A percentile compares a stretch with the other conserved stretches of the same genome.
These are phyloP conservation scores for Vitis rupestris DNA, from an alignment of 164 flowering plant genomes.

Conservation along the genomic window DNA sequence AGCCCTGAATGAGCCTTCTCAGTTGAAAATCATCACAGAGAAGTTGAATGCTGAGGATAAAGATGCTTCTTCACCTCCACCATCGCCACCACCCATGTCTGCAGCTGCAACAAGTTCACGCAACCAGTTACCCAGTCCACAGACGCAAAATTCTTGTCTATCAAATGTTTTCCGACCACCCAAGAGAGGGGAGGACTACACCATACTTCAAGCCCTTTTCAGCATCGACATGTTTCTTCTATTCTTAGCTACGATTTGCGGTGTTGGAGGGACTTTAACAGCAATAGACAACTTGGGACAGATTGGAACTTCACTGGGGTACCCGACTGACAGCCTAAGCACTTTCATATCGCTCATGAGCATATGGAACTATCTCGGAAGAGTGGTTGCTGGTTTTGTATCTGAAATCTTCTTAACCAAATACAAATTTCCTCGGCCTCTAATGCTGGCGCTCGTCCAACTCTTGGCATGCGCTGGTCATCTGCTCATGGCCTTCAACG, in stretches of 20 bases:
- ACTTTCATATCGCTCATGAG: constrained; percentile 63
- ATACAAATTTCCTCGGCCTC: constrained; percentile 54
- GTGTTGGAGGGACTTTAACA: constrained; percentile 55
- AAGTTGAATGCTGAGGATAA: too few relatives aligned
- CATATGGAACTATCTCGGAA: constrained; percentile 63
- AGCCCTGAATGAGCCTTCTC: background rate
- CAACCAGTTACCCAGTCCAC: too few relatives aligned
- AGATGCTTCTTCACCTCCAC: background rate
- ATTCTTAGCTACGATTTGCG: constrained; percentile 50
- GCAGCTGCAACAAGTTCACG: background rate
- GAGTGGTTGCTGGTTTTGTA: constrained; percentile 47
- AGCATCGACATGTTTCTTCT: constrained; percentile 63
- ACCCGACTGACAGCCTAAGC: constrained; percentile 34
- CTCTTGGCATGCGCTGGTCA: constrained; percentile 52
- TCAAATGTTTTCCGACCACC: constrained; percentile 39
- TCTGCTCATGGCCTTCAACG: constrained; percentile 7
- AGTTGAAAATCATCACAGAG: too few relatives aligned
- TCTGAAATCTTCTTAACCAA: constrained; percentile 46
- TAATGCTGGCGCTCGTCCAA: constrained; percentile 43
- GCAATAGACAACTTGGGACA: constrained; percentile 71
- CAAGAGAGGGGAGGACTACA: constrained; percentile 61
- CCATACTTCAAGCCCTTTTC: constrained; percentile 61
- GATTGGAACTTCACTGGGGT: constrained; percentile 51
- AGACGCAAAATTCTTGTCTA: constrained; percentile 21
- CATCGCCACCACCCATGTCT: background rate